A percentile compares a stretch with the other conserved stretches of the same genome.
Evolutionary conservation across 768 basidiomycete species (phyloP).

Genomic region (Omphalotus guepiniiformis): DNA sequence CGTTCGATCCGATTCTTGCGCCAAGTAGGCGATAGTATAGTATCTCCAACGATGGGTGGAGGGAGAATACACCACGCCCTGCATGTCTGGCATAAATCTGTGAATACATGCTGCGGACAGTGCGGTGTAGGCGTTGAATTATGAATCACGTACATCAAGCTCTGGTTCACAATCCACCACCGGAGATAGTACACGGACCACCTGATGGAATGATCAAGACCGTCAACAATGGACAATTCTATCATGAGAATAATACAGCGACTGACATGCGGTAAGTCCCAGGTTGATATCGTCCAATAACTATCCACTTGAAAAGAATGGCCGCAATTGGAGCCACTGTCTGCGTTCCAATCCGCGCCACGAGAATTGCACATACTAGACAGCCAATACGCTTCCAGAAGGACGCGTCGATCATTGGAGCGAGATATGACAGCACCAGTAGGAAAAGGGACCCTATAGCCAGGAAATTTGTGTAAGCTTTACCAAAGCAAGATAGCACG

Average conservation of each 20-base stretch:
- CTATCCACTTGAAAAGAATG: constrained; percentile 41
- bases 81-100: constrained; percentile 26
- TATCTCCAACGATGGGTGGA: constrained; percentile 31
- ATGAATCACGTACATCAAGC: constrained; percentile 20
- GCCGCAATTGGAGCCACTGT: constrained; percentile 33
- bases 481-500: background rate
- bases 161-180: constrained; percentile 41
- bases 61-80: constrained; percentile 37
- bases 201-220: constrained; percentile 13
- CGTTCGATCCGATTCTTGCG: constrained; percentile 36
- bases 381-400: constrained; percentile 32
- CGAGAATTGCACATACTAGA: constrained; percentile 28
- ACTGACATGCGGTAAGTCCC: constrained; percentile 33
- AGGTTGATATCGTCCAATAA: constrained; percentile 37
- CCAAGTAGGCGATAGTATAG: constrained; percentile 43
- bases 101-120: background rate
- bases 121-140: background rate
- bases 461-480: background rate
- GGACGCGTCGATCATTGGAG: constrained; percentile 19
- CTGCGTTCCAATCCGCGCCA: constrained; percentile 28
- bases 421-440: constrained; percentile 30
- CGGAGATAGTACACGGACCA: constrained; percentile 38
- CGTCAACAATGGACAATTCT: background rate
- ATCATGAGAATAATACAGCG: background rate
- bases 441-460: constrained; percentile 34